A percentile compares a stretch with the other conserved stretches of the same genome.
These are phyloP conservation scores for Chalaropsis ovoidea DNA, from an alignment of 2,329 filamentous ascomycete species.

Conservation along the genomic window DNA sequence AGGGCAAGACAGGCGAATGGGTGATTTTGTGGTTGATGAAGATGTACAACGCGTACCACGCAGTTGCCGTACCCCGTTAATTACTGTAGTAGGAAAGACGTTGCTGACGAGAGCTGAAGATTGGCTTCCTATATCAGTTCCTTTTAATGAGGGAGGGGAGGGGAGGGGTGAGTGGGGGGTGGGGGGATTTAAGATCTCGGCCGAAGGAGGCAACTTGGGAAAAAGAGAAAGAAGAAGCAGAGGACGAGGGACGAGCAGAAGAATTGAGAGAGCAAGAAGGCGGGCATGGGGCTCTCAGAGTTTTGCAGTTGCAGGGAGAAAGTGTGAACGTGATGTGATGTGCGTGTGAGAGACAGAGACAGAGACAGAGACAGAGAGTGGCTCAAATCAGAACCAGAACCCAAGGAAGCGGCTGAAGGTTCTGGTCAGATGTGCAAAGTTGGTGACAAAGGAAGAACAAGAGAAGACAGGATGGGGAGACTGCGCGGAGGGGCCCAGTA, in stretches of 20 bases:
- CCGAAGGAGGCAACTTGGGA: neutral
- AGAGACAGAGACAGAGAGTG: neutral
- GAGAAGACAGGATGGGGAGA: neutral
- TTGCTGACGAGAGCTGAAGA: slow-evolving; percentile 5
- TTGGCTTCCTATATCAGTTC: slow-evolving; percentile 9
- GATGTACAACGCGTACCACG: neutral
- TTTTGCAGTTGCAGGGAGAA: too few relatives aligned
- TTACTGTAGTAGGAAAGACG: neutral
- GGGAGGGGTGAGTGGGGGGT: neutral
- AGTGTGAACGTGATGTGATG: neutral
- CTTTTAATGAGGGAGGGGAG: slow-evolving; percentile 8
- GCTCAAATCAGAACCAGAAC: neutral
- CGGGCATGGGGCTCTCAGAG: too few relatives aligned
- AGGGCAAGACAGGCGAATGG: neutral
- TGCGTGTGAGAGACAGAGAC: neutral
- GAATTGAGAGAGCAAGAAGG: too few relatives aligned
- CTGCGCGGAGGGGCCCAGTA: too few relatives aligned
- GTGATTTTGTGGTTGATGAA: neutral
- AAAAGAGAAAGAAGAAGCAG: neutral
- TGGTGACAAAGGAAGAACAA: neutral
- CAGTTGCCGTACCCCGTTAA: neutral
- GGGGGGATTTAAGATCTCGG: neutral
- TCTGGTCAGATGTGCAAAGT: neutral
- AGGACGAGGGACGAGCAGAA: too few relatives aligned
- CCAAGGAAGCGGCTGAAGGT: neutral